Percentiles rank a stretch among this genome's conserved stretches.
These are phyloP conservation scores for Beauveria caledonica DNA, from an alignment of 2,329 filamentous ascomycete species.

Conservation along the genomic window DNA sequence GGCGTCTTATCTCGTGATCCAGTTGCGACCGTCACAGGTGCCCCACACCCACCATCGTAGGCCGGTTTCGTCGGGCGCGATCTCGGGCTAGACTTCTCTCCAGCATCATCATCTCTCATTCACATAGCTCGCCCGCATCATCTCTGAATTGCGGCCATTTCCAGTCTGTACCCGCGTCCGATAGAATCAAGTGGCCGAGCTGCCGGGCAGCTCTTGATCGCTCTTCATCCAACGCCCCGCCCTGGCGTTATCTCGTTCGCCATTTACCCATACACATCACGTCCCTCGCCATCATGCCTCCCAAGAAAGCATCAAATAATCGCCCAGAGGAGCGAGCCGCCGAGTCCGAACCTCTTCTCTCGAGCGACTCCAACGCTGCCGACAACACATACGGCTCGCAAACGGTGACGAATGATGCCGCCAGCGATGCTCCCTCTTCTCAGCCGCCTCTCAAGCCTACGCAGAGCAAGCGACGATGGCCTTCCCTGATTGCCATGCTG, in stretches of 20 bases:
- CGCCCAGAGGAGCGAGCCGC: not conserved
- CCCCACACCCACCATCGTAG: not conserved
- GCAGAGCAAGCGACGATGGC: conserved; percentile 48
- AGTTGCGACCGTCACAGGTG: not conserved
- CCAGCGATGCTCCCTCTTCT: not conserved
- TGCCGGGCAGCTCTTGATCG: not conserved
- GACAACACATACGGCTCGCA: conserved; percentile 7
- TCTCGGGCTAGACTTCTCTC: not conserved
- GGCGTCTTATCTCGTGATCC: too few species aligned
- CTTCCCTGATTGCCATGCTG: conserved; percentile 65
- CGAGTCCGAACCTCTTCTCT: conserved; percentile 6
- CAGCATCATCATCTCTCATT: not conserved
- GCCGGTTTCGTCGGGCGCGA: not conserved
- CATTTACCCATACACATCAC: not conserved
- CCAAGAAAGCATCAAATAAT: not conserved
- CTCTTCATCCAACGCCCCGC: not conserved
- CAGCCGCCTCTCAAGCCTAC: not conserved
- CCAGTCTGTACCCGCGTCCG: not conserved
- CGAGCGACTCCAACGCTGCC: not conserved
- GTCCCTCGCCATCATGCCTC: conserved; percentile 4
- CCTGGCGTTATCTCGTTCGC: not conserved
- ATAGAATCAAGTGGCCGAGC: not conserved
- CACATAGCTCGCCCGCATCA: not conserved
- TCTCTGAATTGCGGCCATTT: not conserved
- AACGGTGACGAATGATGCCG: not conserved